Evolutionary conservation across 768 basidiomycete species (phyloP).

Genomic region (Psilocybe sp.): DNA sequence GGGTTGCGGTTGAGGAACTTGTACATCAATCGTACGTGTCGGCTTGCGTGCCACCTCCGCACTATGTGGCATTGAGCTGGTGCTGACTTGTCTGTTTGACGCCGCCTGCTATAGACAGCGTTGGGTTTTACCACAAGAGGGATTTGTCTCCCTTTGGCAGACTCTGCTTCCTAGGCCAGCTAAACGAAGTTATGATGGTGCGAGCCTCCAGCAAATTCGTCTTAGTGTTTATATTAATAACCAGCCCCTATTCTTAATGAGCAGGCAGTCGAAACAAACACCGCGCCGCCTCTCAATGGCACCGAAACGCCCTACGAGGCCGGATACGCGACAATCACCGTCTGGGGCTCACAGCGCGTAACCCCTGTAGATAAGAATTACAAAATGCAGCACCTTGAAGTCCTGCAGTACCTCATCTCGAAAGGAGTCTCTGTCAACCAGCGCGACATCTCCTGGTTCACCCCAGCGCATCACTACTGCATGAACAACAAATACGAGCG

Average conservation of each 20-base stretch:
- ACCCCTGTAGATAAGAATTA: background rate
- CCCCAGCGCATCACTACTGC: constrained; percentile 47
- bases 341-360: constrained; percentile 40
- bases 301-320: constrained; percentile 42
- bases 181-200: constrained; percentile 20
- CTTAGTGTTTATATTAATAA: background rate
- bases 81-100: too few relatives aligned
- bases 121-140: constrained; percentile 16
- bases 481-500: constrained; percentile 14
- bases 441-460: constrained; percentile 45
- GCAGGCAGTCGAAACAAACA: constrained; percentile 25
- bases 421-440: constrained; percentile 37
- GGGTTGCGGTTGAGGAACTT: constrained; percentile 26
- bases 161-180: constrained; percentile 23
- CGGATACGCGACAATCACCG: constrained; percentile 38
- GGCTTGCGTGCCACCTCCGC: background rate
- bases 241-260: background rate
- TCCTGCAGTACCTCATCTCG: constrained; percentile 39
- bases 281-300: constrained; percentile 33
- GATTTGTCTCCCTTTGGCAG: constrained; percentile 26
- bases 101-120: constrained; percentile 19
- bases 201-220: too few relatives aligned
- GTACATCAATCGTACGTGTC: constrained; percentile 21
- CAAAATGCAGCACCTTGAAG: constrained; percentile 18
- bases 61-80: background rate